Conservation (phyloP, 345 rosid species). For the sweet orange (Citrus sinensis) region DVS_A1.0 CM039163.1:45423501-45424000, state of each 20-base stretch:
- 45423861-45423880: conserved; percentile 39
- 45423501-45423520: no score
- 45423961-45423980: conserved; percentile 32
- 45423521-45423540: no score
- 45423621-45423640: no score
- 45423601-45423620: no score
- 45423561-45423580: no score
- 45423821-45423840: conserved; percentile 35
- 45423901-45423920: conserved; percentile 33
- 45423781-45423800: conserved; percentile 38
- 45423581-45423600: no score
- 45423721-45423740: conserved; percentile 18
- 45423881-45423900: conserved; percentile 34
- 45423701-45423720: conserved; percentile 2
- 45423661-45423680: not conserved
- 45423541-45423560: no score
- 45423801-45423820: conserved; percentile 46
- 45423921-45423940: conserved; percentile 34
- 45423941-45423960: conserved; percentile 48
- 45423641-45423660: no score
- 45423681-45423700: not conserved
- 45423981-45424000: conserved; percentile 30
- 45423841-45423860: conserved; percentile 46
- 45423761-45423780: conserved; percentile 35
- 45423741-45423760: conserved; percentile 51